phyloP scores from a whole-genome alignment of 2,329 filamentous ascomycete genomes.

The Ophidiomyces ophidiicola region DNA sequence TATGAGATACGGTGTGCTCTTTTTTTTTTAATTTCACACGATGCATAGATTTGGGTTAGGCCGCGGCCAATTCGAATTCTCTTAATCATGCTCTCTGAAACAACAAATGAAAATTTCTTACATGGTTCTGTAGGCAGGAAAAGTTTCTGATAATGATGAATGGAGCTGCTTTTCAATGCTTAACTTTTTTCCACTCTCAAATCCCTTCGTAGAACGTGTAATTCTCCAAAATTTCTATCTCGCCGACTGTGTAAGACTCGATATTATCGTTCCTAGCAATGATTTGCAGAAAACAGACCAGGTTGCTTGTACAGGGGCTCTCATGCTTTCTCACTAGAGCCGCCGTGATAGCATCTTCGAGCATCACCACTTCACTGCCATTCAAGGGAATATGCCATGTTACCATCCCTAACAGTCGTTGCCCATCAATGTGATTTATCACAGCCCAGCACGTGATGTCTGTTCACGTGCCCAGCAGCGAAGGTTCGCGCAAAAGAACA shows the following conservation, averaged over 20 bases:
- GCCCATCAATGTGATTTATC: too few relatives aligned
- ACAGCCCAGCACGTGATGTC: too few relatives aligned
- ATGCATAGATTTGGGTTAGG: conserved; percentile 14
- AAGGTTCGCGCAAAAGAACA: too few relatives aligned
- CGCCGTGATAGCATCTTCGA: too few relatives aligned
- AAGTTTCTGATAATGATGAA: conserved; percentile 8
- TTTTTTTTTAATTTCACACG: conserved; percentile 6
- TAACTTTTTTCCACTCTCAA: not conserved
- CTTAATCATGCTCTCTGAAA: conserved; percentile 6
- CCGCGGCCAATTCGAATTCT: conserved; percentile 11
- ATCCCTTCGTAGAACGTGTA: not conserved
- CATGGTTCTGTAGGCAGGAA: conserved; percentile 3
- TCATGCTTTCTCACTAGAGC: too few relatives aligned
- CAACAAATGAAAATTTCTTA: conserved; percentile 3
- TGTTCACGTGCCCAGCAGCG: too few relatives aligned
- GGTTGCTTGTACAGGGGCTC: too few relatives aligned
- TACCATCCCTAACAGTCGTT: too few relatives aligned
- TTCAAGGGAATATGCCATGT: too few relatives aligned
- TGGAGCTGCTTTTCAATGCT: conserved; percentile 8
- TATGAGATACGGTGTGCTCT: conserved; percentile 2
- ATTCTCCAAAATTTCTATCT: not conserved
- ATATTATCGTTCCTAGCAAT: not conserved
- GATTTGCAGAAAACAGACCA: too few relatives aligned
- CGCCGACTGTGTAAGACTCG: not conserved
- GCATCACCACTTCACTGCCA: too few relatives aligned